Evolutionary conservation across 23 red algal species (phyloP).

Genomic region (Gracilaria domingensis): DNA sequence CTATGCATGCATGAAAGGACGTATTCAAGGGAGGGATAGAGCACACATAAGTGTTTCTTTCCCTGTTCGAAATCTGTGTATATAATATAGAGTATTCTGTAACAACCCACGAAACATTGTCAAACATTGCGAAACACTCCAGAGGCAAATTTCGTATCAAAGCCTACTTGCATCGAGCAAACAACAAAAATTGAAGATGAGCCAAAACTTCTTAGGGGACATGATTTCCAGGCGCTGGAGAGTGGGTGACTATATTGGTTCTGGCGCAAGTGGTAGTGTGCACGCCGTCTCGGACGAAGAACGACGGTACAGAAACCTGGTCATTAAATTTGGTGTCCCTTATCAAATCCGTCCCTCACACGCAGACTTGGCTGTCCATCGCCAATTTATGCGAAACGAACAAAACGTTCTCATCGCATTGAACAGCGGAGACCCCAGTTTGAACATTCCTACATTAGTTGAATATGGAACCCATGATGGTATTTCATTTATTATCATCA

Average conservation of each 20-base stretch:
- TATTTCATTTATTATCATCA: not conserved
- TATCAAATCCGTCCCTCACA: not conserved
- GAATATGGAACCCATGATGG: not conserved
- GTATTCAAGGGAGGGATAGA: too few species aligned
- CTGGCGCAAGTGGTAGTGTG: not conserved
- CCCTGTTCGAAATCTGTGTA: too few species aligned
- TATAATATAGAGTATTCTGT: too few species aligned
- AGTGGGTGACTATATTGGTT: not conserved
- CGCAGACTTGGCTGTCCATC: not conserved
- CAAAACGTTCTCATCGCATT: not conserved
- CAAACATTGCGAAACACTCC: too few species aligned
- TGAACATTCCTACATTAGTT: not conserved
- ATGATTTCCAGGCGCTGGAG: not conserved
- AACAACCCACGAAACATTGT: too few species aligned
- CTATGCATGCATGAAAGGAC: too few species aligned
- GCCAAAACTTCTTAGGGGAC: not conserved
- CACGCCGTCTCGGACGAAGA: not conserved
- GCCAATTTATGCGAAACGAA: not conserved
- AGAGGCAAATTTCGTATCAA: too few species aligned
- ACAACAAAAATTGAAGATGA: too few species aligned
- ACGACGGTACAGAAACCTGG: not conserved
- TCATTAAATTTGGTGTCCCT: not conserved
- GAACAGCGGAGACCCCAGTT: not conserved
- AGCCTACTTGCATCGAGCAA: too few species aligned
- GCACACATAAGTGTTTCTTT: too few species aligned